Percentiles rank a stretch among this genome's conserved stretches.
These are phyloP conservation scores for Puccinia triticina DNA, from an alignment of 1,284 basidiomycete species.

Conservation along the genomic window DNA sequence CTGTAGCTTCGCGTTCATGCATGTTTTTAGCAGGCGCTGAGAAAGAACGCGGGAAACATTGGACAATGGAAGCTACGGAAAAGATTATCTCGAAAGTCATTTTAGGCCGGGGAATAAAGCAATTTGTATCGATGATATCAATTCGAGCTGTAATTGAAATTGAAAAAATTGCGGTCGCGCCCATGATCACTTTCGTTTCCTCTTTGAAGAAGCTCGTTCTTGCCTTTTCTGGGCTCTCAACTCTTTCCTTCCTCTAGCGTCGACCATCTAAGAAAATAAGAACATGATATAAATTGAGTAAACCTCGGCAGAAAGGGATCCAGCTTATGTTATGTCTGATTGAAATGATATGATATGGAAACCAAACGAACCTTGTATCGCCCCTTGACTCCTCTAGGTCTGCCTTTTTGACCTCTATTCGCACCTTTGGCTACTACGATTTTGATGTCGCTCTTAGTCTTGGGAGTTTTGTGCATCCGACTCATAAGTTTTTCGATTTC, in stretches of 20 bases:
- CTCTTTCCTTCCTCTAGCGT: constrained; percentile 62
- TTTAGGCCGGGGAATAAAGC: background rate
- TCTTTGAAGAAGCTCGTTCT: constrained; percentile 56
- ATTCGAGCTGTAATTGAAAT: background rate
- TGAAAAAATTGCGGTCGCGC: background rate
- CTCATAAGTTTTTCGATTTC: constrained; percentile 90
- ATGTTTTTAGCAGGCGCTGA: no score
- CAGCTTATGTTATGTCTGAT: constrained; percentile 55
- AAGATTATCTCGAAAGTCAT: background rate
- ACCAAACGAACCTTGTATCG: constrained; percentile 58
- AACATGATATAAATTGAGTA: background rate
- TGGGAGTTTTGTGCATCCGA: constrained; percentile 65
- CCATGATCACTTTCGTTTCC: constrained; percentile 34
- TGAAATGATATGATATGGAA: constrained; percentile 59
- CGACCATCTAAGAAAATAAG: constrained; percentile 72
- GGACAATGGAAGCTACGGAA: background rate
- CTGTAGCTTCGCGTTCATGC: no score
- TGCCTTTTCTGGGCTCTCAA: constrained; percentile 57
- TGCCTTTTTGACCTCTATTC: constrained; percentile 85
- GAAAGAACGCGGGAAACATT: no score
- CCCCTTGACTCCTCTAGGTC: constrained; percentile 93
- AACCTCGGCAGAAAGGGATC: background rate
- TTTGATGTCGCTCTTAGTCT: constrained; percentile 78
- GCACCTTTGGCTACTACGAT: constrained; percentile 89
- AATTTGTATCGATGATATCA: background rate